Evolutionary conservation across 2,329 filamentous ascomycete species (phyloP), one percentile per base, ranked within the genome.

Genomic region (Fusarium annulatum): DNA sequence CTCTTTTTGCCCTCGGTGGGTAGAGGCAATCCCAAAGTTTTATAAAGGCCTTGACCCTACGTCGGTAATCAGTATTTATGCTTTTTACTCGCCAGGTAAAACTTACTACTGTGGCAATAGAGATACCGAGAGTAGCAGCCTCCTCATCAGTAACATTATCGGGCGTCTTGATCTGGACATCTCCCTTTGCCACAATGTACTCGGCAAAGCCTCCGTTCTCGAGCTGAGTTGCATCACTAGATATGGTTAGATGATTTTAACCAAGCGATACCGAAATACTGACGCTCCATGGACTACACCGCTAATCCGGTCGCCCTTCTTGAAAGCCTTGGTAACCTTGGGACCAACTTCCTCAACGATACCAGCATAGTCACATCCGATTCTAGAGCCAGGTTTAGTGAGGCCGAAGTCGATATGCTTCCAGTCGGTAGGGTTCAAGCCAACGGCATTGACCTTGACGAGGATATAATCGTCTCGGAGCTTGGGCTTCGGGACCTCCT

Each of bases 331-430:
- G 18, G 65, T 74, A 23, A 85, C 82, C 33, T 81, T 81, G 8
- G 76, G 61, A 8, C 86, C 86, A 26, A 88, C 79, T 49, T 84
- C 82, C 39, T 86, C 82, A 2, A 88, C 82, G 16, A 84, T 75
- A n/a, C 87, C 86, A 36, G 84, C 82, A 59, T 84, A 87, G 72
- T 88, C 86, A 57, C 82, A 85, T 18, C 85, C 85, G 38, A 81
- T 62, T 33, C 76, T 69, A 9, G 67, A 53, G 21, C 77, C 76
- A 23, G 70, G 36, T 18, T 49, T 38, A 10, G 53, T 41, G 4
- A 23, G 30, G 23, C 58, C 64, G 21, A 39, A 43, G 26, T 81
- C 69, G 46, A 83, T 72, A 51, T 69, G 75, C 67, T 83, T 82
- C 76, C 77, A 82, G 57, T 83, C 81, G 0, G 79, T 79, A 0